Evolutionary conservation across 2,329 filamentous ascomycete species (phyloP).

Genomic region (Phialemoniopsis sp.): DNA sequence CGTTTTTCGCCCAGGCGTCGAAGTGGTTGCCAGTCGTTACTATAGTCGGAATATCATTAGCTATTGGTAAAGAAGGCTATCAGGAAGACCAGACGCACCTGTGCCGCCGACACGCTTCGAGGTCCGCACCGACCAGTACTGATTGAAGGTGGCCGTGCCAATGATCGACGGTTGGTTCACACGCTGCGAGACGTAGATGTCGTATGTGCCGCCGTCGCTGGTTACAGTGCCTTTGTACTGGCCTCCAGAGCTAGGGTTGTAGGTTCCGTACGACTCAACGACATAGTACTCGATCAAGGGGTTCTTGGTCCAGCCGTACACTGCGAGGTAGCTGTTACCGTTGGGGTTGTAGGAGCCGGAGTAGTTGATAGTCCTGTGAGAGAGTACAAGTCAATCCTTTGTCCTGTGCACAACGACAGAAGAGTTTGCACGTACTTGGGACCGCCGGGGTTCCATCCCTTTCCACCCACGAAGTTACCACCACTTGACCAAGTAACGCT

Average conservation of each 20-base stretch:
- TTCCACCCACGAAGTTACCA: slow-evolving; percentile 40
- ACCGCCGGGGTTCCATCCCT: slow-evolving; percentile 41
- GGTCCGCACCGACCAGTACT: slow-evolving; percentile 46
- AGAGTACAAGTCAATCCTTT: background rate
- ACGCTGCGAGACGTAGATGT: slow-evolving; percentile 25
- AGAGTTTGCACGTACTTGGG: slow-evolving; percentile 17
- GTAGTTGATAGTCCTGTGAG: slow-evolving; percentile 42
- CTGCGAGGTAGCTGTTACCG: slow-evolving; percentile 33
- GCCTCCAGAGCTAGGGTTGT: slow-evolving; percentile 9
- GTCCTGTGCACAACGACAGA: background rate
- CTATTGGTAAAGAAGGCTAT: too few species aligned
- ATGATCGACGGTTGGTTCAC: slow-evolving; percentile 37
- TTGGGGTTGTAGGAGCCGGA: slow-evolving; percentile 38
- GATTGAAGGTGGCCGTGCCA: slow-evolving; percentile 42
- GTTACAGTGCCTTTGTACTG: slow-evolving; percentile 19
- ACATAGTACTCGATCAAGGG: slow-evolving; percentile 14
- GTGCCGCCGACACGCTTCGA: slow-evolving; percentile 43
- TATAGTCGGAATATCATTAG: too few species aligned
- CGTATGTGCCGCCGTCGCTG: slow-evolving; percentile 27
- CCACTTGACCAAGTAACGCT: slow-evolving; percentile 43
- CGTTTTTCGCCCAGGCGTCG: slow-evolving; percentile 38
- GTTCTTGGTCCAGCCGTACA: slow-evolving; percentile 13
- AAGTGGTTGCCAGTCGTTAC: slow-evolving; percentile 43
- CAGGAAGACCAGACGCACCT: too few species aligned
- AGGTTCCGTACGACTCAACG: slow-evolving; percentile 11